phyloP scores from a whole-genome alignment of 202 grass and related monocot genomes.

The Carex arenaria region DNA sequence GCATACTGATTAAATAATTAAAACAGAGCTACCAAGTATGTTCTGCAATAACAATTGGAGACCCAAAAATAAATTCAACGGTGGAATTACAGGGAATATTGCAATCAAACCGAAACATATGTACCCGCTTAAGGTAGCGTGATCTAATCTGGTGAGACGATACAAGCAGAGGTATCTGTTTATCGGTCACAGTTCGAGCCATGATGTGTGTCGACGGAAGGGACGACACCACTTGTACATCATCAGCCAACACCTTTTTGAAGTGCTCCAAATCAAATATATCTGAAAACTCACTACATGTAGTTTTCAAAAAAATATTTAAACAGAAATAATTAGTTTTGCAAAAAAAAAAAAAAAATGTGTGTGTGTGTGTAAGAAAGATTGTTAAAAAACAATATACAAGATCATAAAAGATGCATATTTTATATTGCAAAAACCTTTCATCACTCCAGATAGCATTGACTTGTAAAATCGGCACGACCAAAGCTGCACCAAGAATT shows the following conservation, averaged over 20 bases:
- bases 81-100: background rate
- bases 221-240: conserved; percentile 38
- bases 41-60: background rate
- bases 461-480: conserved; percentile 44
- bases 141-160: conserved; percentile 30
- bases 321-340: background rate
- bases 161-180: conserved; percentile 29
- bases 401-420: background rate
- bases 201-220: conserved; percentile 45
- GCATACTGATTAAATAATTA: background rate
- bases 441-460: conserved; percentile 45
- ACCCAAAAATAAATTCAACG: background rate
- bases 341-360: no score
- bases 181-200: conserved; percentile 32
- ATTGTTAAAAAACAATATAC: no score
- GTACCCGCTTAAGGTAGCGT: conserved; percentile 38
- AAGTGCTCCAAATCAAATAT: conserved; percentile 46
- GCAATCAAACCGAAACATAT: background rate
- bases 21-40: background rate
- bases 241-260: conserved; percentile 31
- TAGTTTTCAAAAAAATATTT: background rate
- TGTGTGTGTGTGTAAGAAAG: background rate
- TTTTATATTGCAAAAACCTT: conserved; percentile 22
- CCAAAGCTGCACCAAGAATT: conserved; percentile 40
- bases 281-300: conserved; percentile 34